Evolutionary conservation across 2,329 filamentous ascomycete genomes (phyloP), one percentile per base, ranked within the genome.

Genomic region (Fusarium sp.): DNA sequence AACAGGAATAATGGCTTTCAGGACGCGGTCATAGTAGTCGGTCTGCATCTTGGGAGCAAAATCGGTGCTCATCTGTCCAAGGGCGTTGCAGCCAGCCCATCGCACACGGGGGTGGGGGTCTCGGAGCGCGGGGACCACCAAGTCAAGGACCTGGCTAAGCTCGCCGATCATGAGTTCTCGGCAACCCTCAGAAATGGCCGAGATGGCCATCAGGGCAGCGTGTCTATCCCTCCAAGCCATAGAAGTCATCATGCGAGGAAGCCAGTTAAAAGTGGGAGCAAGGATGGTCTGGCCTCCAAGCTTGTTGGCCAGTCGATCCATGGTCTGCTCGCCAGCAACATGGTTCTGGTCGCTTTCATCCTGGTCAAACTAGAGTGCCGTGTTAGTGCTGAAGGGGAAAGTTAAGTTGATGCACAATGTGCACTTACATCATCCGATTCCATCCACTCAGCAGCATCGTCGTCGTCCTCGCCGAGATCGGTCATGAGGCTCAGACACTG

Each of bases 41-140:
- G 93, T 91, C 81, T 99, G 96, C 95, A 99, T 98, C 10, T 92
- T 96, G 11, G 94, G 94, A 11, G 96, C 95, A 79, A 99, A 99
- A 77, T 99, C 96, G 31, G 96, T 99, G 83, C 95, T 98, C 96
- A 99, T 99, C 81, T 99, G 96, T 27, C 96, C 96, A n/a, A 99
- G 87, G 42, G 96, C 96, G 77, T 99, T 98, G 84, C 96, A 99
- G 33, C 94, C 96, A 57, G 96, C 96, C 90, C 96, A 99, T 75
- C 95, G 91, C 60, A 99, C 96, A 77, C 96, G 92, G 40, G 96
- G 92, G 77, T 99, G 96, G 38, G 91, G 87, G 77, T 99, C 95
- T 74, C 91, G 90, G 34, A 99, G 86, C 34, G 95, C 92, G 14
- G 96, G 96, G 54, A 97, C 89, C n/a, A 99, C 95, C 61, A 99